Evolutionary conservation across 306 rosid genomes (phyloP), one percentile per base, ranked within the genome.

Genomic region (Chamaecrista fasciculata): DNA sequence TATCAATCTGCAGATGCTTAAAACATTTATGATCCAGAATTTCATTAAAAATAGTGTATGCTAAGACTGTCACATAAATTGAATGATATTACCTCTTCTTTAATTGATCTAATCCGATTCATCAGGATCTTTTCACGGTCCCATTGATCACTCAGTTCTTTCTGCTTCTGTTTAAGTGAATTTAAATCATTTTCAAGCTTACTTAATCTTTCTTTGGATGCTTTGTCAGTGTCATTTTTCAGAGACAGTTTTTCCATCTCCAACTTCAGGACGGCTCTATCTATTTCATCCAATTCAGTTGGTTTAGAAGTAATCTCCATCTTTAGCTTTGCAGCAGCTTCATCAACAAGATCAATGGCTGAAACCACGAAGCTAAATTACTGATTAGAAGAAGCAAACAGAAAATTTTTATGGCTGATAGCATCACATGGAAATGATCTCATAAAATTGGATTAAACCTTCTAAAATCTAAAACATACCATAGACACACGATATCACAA

Each of bases 301-400:
- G 99, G 97, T 86, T 95, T 95, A 46, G 97, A 95, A 55, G 99
- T 88, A 59, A 95, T 91, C 79, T 95, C 97, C 95, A 95, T 91
- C 82, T 91, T 95, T 83, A 95, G 82, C 80, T 91, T 91, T 19
- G 99, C 97, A 66, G 97, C 99, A 72, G 99, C 97, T 80, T 95
- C 99, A 75, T 95, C 99, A 33, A 95, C 99, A 21, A 91, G 95
- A 82, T 95, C 97, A 76, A 95, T 95, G 64, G 99, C 99, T 91
- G 89, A 67, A 85, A 79, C 11, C 34, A 52, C 66, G 57, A 68
- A 67, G 23, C 12, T n/a, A 58, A 69, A 57, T 79, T 57, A 62
- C 20, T 3, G 15, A 65, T 20, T 46, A 21, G 55, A 71, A 70
- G 56, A 15, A 62, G 59, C 5, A 37, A 34, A 68, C 37, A 51